Conservation (phyloP, 495 filamentous ascomycete genomes). For the Aspergillus haitiensis region DNA sequence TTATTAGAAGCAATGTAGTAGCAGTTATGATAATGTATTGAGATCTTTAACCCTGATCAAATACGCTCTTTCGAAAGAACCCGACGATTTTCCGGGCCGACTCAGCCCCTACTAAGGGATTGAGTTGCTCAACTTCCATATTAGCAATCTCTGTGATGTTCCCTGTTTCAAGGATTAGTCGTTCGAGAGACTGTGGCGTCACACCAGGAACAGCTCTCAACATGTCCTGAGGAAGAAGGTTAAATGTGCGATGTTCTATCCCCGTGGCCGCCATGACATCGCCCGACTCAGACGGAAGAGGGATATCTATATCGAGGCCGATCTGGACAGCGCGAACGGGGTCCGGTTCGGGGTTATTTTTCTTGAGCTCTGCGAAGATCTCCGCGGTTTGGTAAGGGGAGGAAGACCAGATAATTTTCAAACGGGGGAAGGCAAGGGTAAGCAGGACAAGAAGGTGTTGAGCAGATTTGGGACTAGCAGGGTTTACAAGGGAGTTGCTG, state of each 20-base stretch:
- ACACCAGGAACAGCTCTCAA: slow-evolving; percentile 81
- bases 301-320: slow-evolving; percentile 66
- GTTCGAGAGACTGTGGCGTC: slow-evolving; percentile 70
- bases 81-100: slow-evolving; percentile 71
- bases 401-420: slow-evolving; percentile 91
- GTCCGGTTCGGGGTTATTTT: slow-evolving; percentile 83
- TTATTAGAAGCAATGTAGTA: slow-evolving; percentile 6
- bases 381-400: slow-evolving; percentile 95
- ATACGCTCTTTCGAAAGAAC: slow-evolving; percentile 86
- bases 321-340: slow-evolving; percentile 81
- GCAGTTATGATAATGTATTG: slow-evolving; percentile 3
- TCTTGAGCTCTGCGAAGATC: slow-evolving; percentile 93
- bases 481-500: slow-evolving; percentile 43
- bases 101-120: slow-evolving; percentile 73
- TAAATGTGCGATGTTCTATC: slow-evolving; percentile 57
- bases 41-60: slow-evolving; percentile 42
- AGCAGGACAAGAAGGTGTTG: slow-evolving; percentile 92
- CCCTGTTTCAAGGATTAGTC: slow-evolving; percentile 67
- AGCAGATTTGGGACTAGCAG: slow-evolving; percentile 63
- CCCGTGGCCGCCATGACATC: slow-evolving; percentile 60
- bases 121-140: slow-evolving; percentile 72
- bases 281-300: slow-evolving; percentile 53
- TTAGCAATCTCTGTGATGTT: slow-evolving; percentile 85
- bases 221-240: slow-evolving; percentile 80
- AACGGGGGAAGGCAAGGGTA: slow-evolving; percentile 84